A percentile compares a stretch with the other conserved stretches of the same genome.
Evolutionary conservation across 2,329 filamentous ascomycete species (phyloP).

Genomic region (Amauroascus niger): DNA sequence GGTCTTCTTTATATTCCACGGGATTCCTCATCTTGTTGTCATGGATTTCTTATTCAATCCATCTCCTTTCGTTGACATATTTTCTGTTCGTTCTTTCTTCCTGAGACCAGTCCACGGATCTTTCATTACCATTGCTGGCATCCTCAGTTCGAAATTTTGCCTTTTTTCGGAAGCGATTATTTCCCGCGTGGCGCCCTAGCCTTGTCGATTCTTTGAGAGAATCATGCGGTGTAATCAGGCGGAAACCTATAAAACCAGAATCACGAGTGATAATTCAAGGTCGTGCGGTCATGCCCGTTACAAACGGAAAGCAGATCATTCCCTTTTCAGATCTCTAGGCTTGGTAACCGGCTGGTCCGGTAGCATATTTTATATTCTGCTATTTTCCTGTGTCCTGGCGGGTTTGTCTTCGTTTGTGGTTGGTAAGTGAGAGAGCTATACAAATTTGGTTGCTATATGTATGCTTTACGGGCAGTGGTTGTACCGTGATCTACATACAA

Average conservation of each 20-base stretch:
- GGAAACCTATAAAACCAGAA: not conserved
- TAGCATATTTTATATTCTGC: not conserved
- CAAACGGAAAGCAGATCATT: not conserved
- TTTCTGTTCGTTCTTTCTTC: not conserved
- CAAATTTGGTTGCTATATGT: not conserved
- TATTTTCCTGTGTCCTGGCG: not conserved
- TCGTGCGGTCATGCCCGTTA: not conserved
- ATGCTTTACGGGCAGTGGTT: not conserved
- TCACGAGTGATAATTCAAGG: not conserved
- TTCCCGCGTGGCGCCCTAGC: not conserved
- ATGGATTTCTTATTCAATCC: no score
- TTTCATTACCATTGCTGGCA: not conserved
- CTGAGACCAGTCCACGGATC: not conserved
- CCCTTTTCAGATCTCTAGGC: not conserved
- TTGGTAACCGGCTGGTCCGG: not conserved
- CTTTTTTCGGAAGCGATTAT: not conserved
- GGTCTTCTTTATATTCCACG: no score
- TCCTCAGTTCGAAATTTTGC: not conserved
- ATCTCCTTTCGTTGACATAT: not conserved
- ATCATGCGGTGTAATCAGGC: conserved; percentile 3
- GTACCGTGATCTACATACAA: not conserved
- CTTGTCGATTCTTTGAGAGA: not conserved
- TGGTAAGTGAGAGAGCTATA: conserved; percentile 1
- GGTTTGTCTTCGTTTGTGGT: not conserved
- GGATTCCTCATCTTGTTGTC: no score